Conservation (phyloP, 257 asterid genomes). For the Eustoma russellianum region DNA sequence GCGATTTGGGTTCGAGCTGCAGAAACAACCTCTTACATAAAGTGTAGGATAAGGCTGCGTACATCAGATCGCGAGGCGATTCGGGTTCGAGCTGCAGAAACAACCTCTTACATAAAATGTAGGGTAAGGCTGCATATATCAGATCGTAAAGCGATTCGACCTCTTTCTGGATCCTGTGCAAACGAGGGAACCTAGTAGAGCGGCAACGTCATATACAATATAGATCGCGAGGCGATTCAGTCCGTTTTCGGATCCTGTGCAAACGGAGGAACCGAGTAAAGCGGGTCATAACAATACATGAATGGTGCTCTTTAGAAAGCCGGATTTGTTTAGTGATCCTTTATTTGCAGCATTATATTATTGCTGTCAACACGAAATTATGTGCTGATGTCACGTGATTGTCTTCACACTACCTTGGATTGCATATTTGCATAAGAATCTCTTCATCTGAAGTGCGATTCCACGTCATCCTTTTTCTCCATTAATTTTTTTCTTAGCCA, state of each 20-base stretch:
- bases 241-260: neutral
- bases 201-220: too few species aligned
- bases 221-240: slow-evolving; percentile 9
- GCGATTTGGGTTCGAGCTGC: too few species aligned
- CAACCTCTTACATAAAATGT: too few species aligned
- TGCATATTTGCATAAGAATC: neutral
- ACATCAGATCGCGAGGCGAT: too few species aligned
- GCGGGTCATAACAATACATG: slow-evolving; percentile 6
- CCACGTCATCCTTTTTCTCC: slow-evolving; percentile 1
- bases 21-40: too few species aligned
- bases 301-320: neutral
- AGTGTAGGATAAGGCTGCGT: too few species aligned
- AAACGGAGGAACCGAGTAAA: neutral
- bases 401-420: slow-evolving; percentile 2
- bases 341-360: neutral
- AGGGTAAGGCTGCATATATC: too few species aligned
- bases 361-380: neutral
- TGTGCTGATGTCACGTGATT: slow-evolving; percentile 10
- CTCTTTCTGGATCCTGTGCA: too few species aligned
- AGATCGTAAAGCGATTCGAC: too few species aligned
- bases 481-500: too few species aligned
- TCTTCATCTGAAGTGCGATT: slow-evolving; percentile 4
- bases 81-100: too few species aligned
- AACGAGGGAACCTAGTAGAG: too few species aligned
- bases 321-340: slow-evolving; percentile 1